Evolutionary conservation across 2,329 filamentous ascomycete species (phyloP), one percentile per base, ranked within the genome.

Genomic region (Orbilia oligospora): DNA sequence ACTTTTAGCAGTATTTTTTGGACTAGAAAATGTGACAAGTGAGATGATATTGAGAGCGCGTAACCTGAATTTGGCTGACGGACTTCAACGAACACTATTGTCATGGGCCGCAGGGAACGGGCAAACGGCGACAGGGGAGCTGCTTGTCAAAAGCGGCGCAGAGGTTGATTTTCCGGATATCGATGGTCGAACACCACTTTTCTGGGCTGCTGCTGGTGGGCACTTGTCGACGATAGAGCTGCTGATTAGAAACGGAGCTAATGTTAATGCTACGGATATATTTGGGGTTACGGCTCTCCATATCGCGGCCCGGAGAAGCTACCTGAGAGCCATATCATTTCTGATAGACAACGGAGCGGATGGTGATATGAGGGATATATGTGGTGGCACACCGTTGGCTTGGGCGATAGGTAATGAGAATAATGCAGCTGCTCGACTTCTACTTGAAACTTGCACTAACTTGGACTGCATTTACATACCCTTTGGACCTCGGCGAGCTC

Each of bases 41-140:
- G 5, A 38, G 36, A 38, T 38, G 36, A 38, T 46, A 8, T 55
- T 14, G 24, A 49, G 20, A 27, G 49, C 49, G 24, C 5, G 36
- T 38, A 38, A 38, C 12, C 8, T 38, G 12, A 12, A 55, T 30
- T 6, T 55, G 2, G 14, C 24, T n/a, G 22, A 55, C 12, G 22
- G 49, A 2, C 18, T 24, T 14, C 0, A 20, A n/a, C 61, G 61
- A 22, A 65, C 61, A 12, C 61, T 41, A 4, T 24, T 65, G 6
- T 65, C 24, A 2, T 65, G 44, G 44, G 61, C 61, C 1, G 61
- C 24, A 36, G 22, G 20, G 2, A 61, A 22, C 9, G 56, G 56
- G 3, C 12, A 61, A 1, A 12, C 3, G 4, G 56, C 16, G 10
- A 14, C 14, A 22, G 36, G n/a, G 12, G 36, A 41, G 16, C 3